phyloP scores from a whole-genome alignment of 352 stramenopile species.

The Pythium chondricola region DNA sequence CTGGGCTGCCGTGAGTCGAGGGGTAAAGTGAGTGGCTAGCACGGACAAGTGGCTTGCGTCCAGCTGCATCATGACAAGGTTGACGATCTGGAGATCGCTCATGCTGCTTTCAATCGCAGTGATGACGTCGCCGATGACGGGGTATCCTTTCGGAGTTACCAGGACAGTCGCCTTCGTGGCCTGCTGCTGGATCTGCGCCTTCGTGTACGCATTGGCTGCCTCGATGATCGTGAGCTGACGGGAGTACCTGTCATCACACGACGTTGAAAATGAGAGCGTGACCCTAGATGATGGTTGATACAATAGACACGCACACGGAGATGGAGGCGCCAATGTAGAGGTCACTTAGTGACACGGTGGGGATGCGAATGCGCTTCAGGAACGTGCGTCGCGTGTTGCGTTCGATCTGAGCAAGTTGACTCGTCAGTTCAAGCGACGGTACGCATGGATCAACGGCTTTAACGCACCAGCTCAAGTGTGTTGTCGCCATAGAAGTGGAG shows the following conservation, averaged over 20 bases:
- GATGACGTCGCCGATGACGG: constrained; percentile 40
- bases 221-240: constrained; percentile 64
- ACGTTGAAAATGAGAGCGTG: too few species aligned
- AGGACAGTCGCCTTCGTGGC: constrained; percentile 37
- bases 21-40: constrained; percentile 5
- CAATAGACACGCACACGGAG: constrained; percentile 36
- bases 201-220: constrained; percentile 62
- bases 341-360: constrained; percentile 52
- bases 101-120: constrained; percentile 34
- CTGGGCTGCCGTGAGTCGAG: constrained; percentile 15
- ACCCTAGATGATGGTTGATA: too few species aligned
- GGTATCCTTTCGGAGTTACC: constrained; percentile 43
- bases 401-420: constrained; percentile 37
- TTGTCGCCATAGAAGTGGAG: constrained; percentile 69
- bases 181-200: constrained; percentile 24
- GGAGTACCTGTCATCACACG: constrained; percentile 60
- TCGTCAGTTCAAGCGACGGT: neutral
- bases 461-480: constrained; percentile 61
- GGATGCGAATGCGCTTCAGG: constrained; percentile 75
- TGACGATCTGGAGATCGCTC: constrained; percentile 21
- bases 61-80: constrained; percentile 46
- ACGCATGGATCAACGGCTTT: neutral
- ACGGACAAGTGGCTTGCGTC: constrained; percentile 26
- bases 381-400: constrained; percentile 53
- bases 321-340: constrained; percentile 65